Evolutionary conservation across 2,329 filamentous ascomycete species (phyloP), one percentile per base, ranked within the genome.

Genomic region (Nakataea oryzae): DNA sequence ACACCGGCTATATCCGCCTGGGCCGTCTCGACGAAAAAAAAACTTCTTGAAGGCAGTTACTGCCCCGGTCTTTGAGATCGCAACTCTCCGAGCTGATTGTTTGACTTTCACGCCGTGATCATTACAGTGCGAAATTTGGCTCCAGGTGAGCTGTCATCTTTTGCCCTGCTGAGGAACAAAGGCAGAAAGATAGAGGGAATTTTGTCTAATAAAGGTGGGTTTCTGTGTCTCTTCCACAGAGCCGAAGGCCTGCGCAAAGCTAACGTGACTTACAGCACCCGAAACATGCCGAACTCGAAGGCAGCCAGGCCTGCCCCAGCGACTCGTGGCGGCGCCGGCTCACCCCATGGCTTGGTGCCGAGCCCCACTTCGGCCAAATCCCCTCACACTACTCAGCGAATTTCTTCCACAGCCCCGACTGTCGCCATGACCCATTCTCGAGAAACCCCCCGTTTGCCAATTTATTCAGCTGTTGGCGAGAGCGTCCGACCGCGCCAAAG

Each of bases 341-440:
- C 54, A 57, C 60, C 60, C 13, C 41, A 11, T 21, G 60, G n/a
- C 54, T 57, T 61, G 54, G 50, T 28, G 26, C 60, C 54, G 54
- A 61, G 60, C 60, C 60, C 60, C 60, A 61, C 60, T 61, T 61
- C 28, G 50, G 29, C 54, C 17, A 56, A 30, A 41, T 32, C 60
- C 60, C 60, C 60, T 61, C 60, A 61, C 56, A 27, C 27, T 41
- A 27, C 27, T 41, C 54, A 32, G 21, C 21, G 54, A 61, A 30
- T 57, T 57, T 34, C 60, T 24, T 27, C 60, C 34, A 30, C 41
- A 8, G 41, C 54, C n/a, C 54, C 54, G 29, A 47, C 32, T 47
- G 26, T 54, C 55, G 57, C 50, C 29, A 26, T 29, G n/a, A 29
- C 29, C 3, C 28, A 58, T n/a, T 21, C 56, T 24, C 26, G 54